Evolutionary conservation across 441 rosid species (phyloP).

Genomic region (Erysimum cheiri): DNA sequence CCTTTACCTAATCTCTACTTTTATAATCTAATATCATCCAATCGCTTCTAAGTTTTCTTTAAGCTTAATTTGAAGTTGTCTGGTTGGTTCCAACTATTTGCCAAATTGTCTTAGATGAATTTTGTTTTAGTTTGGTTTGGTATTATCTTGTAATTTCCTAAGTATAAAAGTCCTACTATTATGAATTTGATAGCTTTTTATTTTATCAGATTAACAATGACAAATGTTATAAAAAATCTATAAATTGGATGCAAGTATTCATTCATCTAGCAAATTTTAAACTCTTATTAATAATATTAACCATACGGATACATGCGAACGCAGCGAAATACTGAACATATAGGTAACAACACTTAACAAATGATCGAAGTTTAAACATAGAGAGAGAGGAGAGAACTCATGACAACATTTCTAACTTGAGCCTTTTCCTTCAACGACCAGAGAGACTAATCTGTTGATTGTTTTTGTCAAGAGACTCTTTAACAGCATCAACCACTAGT

Average conservation of each 20-base stretch:
- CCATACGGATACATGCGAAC: background rate
- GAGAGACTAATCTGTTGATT: constrained; percentile 54
- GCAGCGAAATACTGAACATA: constrained; percentile 1
- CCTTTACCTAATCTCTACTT: background rate
- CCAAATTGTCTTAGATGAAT: no score
- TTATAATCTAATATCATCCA: no score
- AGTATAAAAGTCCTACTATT: no score
- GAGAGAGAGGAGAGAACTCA: background rate
- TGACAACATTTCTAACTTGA: constrained; percentile 2
- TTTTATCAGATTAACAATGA: no score
- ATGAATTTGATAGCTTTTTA: no score
- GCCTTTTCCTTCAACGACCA: constrained; percentile 32
- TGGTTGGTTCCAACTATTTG: no score
- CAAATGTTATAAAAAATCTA: no score
- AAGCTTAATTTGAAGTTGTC: no score
- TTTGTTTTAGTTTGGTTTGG: no score
- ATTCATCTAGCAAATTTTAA: background rate
- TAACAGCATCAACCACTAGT: constrained; percentile 70
- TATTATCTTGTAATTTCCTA: no score
- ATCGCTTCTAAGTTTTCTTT: no score
- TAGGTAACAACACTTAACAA: background rate
- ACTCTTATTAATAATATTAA: background rate
- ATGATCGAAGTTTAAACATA: constrained; percentile 9
- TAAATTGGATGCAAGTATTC: background rate
- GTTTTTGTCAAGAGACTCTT: constrained; percentile 60